A percentile compares a stretch with the other conserved stretches of the same genome.
Evolutionary conservation across 768 basidiomycete genomes (phyloP).

Genomic region (Termitomyces sp.): DNA sequence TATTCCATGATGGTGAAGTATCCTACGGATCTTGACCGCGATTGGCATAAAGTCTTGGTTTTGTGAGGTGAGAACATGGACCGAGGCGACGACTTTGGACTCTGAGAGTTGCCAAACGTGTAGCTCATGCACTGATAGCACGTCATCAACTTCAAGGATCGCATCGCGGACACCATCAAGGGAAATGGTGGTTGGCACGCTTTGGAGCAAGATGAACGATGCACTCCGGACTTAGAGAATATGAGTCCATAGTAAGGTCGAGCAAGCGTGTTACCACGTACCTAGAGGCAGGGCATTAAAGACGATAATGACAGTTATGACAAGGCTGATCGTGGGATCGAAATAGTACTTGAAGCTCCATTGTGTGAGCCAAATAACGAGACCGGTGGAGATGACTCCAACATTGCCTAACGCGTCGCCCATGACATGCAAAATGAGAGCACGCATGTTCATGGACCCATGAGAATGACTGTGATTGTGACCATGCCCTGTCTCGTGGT

Average conservation of each 20-base stretch:
- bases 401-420: conserved; percentile 98
- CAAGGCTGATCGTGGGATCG: conserved; percentile 89
- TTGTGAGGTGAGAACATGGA: conserved; percentile 85
- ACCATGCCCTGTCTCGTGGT: conserved; percentile 15
- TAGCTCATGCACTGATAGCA: conserved; percentile 85
- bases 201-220: conserved; percentile 92
- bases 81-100: conserved; percentile 89
- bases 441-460: conserved; percentile 97
- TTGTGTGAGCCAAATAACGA: conserved; percentile 87
- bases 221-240: conserved; percentile 68
- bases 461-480: conserved; percentile 33
- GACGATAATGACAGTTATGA: conserved; percentile 96
- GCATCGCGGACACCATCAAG: conserved; percentile 82
- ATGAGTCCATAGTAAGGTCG: not conserved
- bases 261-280: conserved; percentile 29
- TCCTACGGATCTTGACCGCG: conserved; percentile 78
- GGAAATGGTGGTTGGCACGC: conserved; percentile 88
- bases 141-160: conserved; percentile 81
- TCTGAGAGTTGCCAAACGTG: conserved; percentile 99
- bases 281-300: conserved; percentile 91
- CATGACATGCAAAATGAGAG: conserved; percentile 88
- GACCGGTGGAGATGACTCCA: conserved; percentile 93
- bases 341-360: conserved; percentile 89
- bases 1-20: conserved; percentile 87
- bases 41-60: conserved; percentile 90